Evolutionary conservation across 306 rosid species (phyloP).

Genomic region (Acacia crassicarpa): DNA sequence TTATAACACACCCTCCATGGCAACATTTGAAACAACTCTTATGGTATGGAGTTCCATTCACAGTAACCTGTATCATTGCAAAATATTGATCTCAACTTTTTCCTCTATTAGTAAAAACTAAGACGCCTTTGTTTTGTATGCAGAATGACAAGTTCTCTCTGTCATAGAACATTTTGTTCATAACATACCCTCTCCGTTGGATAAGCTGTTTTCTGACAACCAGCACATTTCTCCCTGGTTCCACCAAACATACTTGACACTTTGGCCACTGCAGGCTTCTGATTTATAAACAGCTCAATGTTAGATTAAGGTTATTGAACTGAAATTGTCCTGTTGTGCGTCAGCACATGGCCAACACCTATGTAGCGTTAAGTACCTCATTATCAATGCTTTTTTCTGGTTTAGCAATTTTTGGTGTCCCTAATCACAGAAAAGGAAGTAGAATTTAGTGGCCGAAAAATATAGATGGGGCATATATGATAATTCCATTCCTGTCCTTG

Average conservation of each 20-base stretch:
- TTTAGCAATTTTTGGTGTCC: constrained; percentile 87
- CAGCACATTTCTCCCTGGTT: constrained; percentile 94
- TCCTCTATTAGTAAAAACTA: not conserved
- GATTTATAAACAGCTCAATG: constrained; percentile 23
- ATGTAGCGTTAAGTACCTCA: constrained; percentile 56
- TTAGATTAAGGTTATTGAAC: constrained; percentile 18
- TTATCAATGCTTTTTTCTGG: constrained; percentile 59
- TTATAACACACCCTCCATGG: constrained; percentile 96
- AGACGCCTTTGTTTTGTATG: not conserved
- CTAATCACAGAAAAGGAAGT: constrained; percentile 42
- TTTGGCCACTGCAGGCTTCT: constrained; percentile 79
- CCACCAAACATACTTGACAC: constrained; percentile 86
- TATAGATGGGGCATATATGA: not conserved
- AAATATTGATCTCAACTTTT: constrained; percentile 12
- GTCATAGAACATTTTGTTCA: not conserved
- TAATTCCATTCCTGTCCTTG: constrained; percentile 13
- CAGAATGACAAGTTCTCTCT: not conserved
- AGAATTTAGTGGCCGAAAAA: constrained; percentile 10
- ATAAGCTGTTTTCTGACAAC: constrained; percentile 89
- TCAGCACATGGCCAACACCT: not conserved
- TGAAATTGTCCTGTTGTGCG: not conserved
- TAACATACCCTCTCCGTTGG: constrained; percentile 89
- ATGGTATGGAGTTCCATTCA: constrained; percentile 96
- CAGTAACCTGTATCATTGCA: constrained; percentile 62
- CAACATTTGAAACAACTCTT: constrained; percentile 94